Percentiles rank a stretch among this genome's conserved stretches.
These are phyloP conservation scores for Phyllachora maydis DNA, from an alignment of 2,329 filamentous ascomycete genomes.

Conservation along the genomic window DNA sequence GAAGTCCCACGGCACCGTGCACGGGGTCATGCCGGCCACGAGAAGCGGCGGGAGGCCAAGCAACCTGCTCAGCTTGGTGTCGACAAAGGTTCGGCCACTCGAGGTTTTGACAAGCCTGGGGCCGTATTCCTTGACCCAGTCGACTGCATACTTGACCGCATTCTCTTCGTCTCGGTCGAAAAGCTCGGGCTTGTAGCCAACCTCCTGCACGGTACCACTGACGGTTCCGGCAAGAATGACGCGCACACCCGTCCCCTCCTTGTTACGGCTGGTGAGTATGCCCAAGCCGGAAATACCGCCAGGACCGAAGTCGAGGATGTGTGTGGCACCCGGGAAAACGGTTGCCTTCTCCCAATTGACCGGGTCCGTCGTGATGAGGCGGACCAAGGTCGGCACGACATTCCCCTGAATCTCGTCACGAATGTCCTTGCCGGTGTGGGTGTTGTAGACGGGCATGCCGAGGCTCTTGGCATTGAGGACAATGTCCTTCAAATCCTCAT, in stretches of 20 bases:
- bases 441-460: constrained; percentile 76
- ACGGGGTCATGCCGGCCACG: constrained; percentile 87
- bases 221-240: constrained; percentile 91
- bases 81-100: constrained; percentile 73
- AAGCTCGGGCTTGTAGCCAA: constrained; percentile 94
- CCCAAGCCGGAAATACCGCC: constrained; percentile 93
- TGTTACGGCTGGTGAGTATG: constrained; percentile 93
- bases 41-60: constrained; percentile 72
- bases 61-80: constrained; percentile 87
- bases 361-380: constrained; percentile 83
- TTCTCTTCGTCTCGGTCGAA: constrained; percentile 93
- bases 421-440: constrained; percentile 71
- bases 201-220: constrained; percentile 70
- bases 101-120: constrained; percentile 84
- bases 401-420: constrained; percentile 50
- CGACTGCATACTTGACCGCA: constrained; percentile 81
- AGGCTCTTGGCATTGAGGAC: constrained; percentile 53
- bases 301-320: constrained; percentile 91
- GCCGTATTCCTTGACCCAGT: constrained; percentile 96
- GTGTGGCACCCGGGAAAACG: constrained; percentile 72
- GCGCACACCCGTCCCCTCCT: constrained; percentile 92
- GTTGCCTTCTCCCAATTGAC: constrained; percentile 96
- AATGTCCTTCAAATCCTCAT: constrained; percentile 72
- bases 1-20: constrained; percentile 79
- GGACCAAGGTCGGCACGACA: constrained; percentile 68